A percentile compares a stretch with the other conserved stretches of the same genome.
phyloP scores from a whole-genome alignment of 1,284 basidiomycete genomes.

The Neotropicomus parvogracilis region DNA sequence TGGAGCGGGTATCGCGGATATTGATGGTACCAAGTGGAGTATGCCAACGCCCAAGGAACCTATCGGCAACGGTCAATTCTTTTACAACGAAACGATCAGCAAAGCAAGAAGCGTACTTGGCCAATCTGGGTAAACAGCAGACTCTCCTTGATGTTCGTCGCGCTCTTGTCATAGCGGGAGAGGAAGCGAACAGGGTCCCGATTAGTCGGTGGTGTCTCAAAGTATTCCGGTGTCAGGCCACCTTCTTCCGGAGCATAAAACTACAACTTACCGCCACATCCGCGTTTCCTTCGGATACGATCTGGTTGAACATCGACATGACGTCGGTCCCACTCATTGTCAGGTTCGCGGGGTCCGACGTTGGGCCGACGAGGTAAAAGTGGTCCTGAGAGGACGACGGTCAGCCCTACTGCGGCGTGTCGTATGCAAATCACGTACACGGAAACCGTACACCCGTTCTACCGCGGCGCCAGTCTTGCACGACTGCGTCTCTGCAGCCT shows the following conservation, averaged over 20 bases:
- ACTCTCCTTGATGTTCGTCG: conserved; percentile 54
- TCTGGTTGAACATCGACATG: conserved; percentile 19
- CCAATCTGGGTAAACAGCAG: conserved; percentile 45
- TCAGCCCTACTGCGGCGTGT: conserved; percentile 21
- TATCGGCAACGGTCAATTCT: conserved; percentile 16
- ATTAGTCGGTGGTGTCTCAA: conserved; percentile 19
- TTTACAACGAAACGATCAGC: too few relatives aligned
- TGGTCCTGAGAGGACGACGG: conserved; percentile 17
- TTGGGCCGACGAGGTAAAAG: conserved; percentile 23
- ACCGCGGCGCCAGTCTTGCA: conserved; percentile 30
- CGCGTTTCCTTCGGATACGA: conserved; percentile 23
- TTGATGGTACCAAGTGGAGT: conserved; percentile 55
- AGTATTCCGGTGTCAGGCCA: background rate
- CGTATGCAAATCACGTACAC: conserved; percentile 39
- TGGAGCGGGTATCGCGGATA: conserved; percentile 47
- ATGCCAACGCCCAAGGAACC: conserved; percentile 49
- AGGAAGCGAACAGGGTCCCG: conserved; percentile 45
- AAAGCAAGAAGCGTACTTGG: conserved; percentile 33
- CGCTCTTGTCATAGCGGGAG: conserved; percentile 51
- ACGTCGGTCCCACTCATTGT: conserved; percentile 7
- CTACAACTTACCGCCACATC: conserved; percentile 18
- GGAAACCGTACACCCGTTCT: conserved; percentile 39
- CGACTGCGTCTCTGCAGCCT: conserved; percentile 42
- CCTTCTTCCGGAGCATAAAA: background rate
- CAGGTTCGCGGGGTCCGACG: conserved; percentile 18